Conservation (phyloP, 169 alveolate species). For the Plasmodium falciparum region DNA sequence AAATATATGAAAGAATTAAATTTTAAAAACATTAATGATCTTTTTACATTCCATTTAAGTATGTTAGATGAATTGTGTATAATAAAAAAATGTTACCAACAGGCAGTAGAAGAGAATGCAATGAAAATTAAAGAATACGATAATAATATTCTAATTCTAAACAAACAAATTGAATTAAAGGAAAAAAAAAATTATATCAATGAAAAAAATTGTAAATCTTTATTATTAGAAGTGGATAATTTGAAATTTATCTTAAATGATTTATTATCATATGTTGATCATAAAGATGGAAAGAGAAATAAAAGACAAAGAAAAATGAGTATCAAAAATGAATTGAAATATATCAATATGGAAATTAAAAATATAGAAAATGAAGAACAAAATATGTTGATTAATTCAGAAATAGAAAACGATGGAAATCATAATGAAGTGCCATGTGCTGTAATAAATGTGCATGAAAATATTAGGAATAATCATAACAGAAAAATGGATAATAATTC, state of each 20-base stretch:
- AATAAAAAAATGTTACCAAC: constrained; percentile 1
- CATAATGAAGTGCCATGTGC: not conserved
- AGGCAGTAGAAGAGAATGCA: constrained; percentile 9
- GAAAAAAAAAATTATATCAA: constrained; percentile 17
- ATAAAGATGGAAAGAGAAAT: not conserved
- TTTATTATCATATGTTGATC: constrained; percentile 15
- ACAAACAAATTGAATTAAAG: not conserved
- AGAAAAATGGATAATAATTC: not conserved
- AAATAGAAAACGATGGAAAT: not conserved
- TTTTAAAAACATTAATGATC: constrained; percentile 27
- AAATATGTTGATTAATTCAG: no score
- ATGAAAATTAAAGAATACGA: constrained; percentile 36
- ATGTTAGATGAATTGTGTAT: constrained; percentile 15
- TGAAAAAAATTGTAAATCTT: constrained; percentile 44
- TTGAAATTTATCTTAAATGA: constrained; percentile 49
- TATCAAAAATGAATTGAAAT: no score
- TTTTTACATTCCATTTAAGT: constrained; percentile 27
- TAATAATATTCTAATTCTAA: constrained; percentile 16
- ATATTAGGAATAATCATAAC: no score
- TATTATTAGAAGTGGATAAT: constrained; percentile 45
- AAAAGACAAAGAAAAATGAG: not conserved
- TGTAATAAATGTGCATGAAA: no score
- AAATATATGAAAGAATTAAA: constrained; percentile 46
- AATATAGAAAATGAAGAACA: no score
- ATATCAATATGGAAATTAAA: no score